A percentile compares a stretch with the other conserved stretches of the same genome.
Conservation (phyloP, 2,329 filamentous ascomycete species). For the Paecilomyces variotii region DNA sequence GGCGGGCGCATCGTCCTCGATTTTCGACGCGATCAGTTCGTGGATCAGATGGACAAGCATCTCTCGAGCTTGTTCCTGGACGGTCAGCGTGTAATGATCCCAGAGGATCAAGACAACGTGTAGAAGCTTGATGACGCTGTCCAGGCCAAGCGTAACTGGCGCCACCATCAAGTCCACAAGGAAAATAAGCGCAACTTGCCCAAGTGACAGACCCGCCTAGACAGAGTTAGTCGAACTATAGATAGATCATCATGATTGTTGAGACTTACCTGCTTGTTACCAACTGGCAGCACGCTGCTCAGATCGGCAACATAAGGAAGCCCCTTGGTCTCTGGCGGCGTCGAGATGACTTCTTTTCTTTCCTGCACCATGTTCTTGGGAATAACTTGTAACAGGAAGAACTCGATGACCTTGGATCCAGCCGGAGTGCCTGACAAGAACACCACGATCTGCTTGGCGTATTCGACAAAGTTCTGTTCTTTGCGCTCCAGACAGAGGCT, state of each 20-base stretch:
- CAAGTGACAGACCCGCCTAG: conserved; percentile 74
- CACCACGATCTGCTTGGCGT: conserved; percentile 95
- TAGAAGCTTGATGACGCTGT: conserved; percentile 75
- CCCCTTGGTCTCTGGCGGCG: conserved; percentile 59
- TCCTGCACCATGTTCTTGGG: conserved; percentile 96
- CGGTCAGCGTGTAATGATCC: conserved; percentile 93
- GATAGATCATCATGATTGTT: not conserved
- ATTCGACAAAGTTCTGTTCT: conserved; percentile 97
- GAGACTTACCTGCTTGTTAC: conserved; percentile 66
- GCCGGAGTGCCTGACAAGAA: conserved; percentile 81
- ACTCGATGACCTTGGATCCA: conserved; percentile 88
- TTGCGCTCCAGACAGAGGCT: conserved; percentile 83
- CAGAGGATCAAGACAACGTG: conserved; percentile 90
- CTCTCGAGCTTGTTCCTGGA: conserved; percentile 93
- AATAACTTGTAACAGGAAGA: conserved; percentile 80
- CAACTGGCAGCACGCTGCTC: conserved; percentile 67
- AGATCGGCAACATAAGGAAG: conserved; percentile 89
- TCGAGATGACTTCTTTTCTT: conserved; percentile 62
- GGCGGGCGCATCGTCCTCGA: conserved; percentile 61
- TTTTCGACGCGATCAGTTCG: conserved; percentile 75
- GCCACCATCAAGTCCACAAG: conserved; percentile 95
- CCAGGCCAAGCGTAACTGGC: conserved; percentile 68
- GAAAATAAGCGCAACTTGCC: conserved; percentile 85
- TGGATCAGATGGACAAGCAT: conserved; percentile 98
- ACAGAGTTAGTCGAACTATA: conserved; percentile 4